These are phyloP conservation scores for Xylaria hypoxylon DNA, from an alignment of 2,329 filamentous ascomycete genomes.

Conservation along the genomic window DNA sequence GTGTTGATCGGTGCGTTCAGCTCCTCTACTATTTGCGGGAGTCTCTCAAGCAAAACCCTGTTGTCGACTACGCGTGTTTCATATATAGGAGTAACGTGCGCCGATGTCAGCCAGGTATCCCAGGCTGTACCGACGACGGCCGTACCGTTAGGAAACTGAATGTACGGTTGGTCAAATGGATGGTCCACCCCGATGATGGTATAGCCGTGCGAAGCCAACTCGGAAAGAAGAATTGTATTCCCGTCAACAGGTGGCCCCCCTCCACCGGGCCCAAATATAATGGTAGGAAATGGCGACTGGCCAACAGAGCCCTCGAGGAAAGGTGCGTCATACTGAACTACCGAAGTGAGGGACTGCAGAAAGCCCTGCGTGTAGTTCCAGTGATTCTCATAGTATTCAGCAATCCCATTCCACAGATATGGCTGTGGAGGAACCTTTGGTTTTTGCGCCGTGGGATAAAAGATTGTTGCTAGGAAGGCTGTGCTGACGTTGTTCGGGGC, in stretches of 20 bases:
- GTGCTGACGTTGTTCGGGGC: slow-evolving; percentile 28
- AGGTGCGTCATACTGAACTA: slow-evolving; percentile 20
- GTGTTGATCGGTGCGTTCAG: slow-evolving; percentile 38
- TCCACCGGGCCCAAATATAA: slow-evolving; percentile 42
- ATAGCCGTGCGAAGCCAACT: slow-evolving; percentile 44
- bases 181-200: slow-evolving; percentile 47
- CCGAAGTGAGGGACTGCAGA: slow-evolving; percentile 19
- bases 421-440: not conserved
- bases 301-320: slow-evolving; percentile 24
- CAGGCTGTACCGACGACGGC: slow-evolving; percentile 42
- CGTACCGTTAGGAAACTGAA: slow-evolving; percentile 48
- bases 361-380: slow-evolving; percentile 20
- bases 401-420: slow-evolving; percentile 16
- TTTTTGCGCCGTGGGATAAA: slow-evolving; percentile 25
- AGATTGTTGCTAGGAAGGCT: slow-evolving; percentile 31
- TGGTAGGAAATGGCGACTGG: slow-evolving; percentile 33
- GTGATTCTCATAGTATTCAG: slow-evolving; percentile 13
- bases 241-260: slow-evolving; percentile 40
- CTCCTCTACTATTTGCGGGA: slow-evolving; percentile 34
- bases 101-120: slow-evolving; percentile 14
- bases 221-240: slow-evolving; percentile 41
- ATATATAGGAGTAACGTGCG: slow-evolving; percentile 29
- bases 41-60: slow-evolving; percentile 39
- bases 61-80: slow-evolving; percentile 37
- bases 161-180: slow-evolving; percentile 47